Conservation (phyloP, 2,329 filamentous ascomycete species). For the Lasiodiplodia theobromae region DNA sequence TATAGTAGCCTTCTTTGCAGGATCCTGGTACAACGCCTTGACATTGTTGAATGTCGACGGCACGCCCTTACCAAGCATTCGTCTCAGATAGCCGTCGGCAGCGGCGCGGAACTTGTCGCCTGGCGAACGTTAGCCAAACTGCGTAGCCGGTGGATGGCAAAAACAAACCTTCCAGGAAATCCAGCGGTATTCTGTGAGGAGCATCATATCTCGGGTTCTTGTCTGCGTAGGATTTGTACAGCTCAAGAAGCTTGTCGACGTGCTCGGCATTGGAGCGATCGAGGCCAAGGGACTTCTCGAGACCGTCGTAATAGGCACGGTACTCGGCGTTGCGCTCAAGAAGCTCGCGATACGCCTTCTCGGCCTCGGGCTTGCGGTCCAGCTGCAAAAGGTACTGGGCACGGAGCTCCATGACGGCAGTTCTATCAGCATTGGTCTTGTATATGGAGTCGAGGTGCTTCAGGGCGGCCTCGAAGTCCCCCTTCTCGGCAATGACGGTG, state of each 20-base stretch:
- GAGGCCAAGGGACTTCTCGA: constrained; percentile 74
- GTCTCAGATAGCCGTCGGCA: constrained; percentile 78
- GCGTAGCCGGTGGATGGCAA: neutral
- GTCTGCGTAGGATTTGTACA: constrained; percentile 83
- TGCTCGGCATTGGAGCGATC: constrained; percentile 66
- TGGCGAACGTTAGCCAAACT: constrained; percentile 39
- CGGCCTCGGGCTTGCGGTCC: constrained; percentile 79
- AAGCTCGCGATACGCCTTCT: constrained; percentile 79
- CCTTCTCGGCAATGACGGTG: constrained; percentile 87
- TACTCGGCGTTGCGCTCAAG: constrained; percentile 89
- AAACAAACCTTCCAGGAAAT: constrained; percentile 76
- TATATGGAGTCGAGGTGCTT: constrained; percentile 82
- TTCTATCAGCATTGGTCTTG: constrained; percentile 81
- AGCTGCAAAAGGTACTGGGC: constrained; percentile 85
- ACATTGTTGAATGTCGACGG: constrained; percentile 97
- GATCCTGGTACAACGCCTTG: constrained; percentile 86
- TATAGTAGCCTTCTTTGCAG: constrained; percentile 78
- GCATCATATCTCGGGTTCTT: constrained; percentile 87
- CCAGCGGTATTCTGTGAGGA: constrained; percentile 82
- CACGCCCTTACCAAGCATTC: constrained; percentile 90
- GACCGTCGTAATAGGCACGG: constrained; percentile 81
- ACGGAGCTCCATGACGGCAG: constrained; percentile 83
- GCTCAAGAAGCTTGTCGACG: constrained; percentile 72
- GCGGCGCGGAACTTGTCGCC: constrained; percentile 81
- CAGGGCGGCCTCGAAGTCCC: constrained; percentile 81